Evolutionary conservation across 83 land plant genomes (phyloP).

Genomic region (Thuja plicata): DNA sequence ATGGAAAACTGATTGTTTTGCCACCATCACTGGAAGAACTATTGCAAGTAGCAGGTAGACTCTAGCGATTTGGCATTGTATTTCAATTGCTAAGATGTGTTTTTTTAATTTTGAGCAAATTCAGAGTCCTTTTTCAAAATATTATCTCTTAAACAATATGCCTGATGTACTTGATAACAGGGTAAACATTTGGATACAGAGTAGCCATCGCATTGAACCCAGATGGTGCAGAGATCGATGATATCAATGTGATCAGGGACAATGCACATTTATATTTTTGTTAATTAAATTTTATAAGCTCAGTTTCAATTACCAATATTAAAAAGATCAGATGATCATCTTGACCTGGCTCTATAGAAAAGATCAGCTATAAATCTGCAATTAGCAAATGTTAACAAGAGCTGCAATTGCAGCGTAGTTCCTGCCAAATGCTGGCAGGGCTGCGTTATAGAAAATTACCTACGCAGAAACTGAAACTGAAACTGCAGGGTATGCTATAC

Average conservation of each 20-base stretch:
- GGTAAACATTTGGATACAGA: background rate
- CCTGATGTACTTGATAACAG: background rate
- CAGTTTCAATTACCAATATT: background rate
- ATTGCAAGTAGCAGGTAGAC: background rate
- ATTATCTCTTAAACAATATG: background rate
- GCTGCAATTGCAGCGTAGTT: too few relatives aligned
- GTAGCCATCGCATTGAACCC: background rate
- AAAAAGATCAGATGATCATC: background rate
- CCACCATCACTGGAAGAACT: background rate
- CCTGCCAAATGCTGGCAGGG: too few relatives aligned
- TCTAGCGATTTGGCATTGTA: background rate
- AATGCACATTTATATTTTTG: background rate
- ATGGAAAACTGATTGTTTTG: background rate
- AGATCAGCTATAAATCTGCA: too few relatives aligned
- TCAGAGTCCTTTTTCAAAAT: too few relatives aligned
- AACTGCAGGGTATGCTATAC: slow-evolving; percentile 16
- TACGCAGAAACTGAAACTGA: too few relatives aligned
- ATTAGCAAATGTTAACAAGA: too few relatives aligned
- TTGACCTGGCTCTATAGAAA: background rate
- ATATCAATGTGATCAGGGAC: background rate
- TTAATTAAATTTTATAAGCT: background rate
- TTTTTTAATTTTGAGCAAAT: background rate
- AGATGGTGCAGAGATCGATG: background rate
- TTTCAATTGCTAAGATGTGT: too few relatives aligned
- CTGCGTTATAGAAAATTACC: too few relatives aligned